Conservation (phyloP, 352 stramenopile genomes). For the Phytophthora ramorum region DNA sequence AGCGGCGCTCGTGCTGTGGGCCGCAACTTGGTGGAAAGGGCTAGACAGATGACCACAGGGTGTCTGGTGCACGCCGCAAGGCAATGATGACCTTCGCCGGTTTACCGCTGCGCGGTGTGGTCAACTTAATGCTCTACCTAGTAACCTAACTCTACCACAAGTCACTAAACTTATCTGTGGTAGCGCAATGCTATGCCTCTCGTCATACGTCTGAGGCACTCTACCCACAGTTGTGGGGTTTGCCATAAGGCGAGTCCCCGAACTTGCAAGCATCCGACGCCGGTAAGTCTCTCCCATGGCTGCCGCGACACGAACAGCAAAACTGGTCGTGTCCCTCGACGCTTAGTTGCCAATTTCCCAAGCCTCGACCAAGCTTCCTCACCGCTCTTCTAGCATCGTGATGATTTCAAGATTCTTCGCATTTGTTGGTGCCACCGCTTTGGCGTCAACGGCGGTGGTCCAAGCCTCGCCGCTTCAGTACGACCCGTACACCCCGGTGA, state of each 20-base stretch:
- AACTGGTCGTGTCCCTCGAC: neutral
- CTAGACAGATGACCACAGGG: neutral
- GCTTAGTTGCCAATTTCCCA: constrained; percentile 10
- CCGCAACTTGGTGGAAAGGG: too few species aligned
- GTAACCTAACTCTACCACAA: neutral
- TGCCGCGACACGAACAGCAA: constrained; percentile 2
- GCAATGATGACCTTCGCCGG: too few species aligned
- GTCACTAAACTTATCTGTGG: neutral
- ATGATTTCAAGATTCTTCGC: constrained; percentile 3
- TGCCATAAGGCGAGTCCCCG: neutral
- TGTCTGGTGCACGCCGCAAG: too few species aligned
- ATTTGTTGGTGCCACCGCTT: neutral
- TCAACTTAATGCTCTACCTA: neutral
- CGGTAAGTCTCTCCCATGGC: constrained; percentile 2
- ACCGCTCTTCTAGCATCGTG: constrained; percentile 6
- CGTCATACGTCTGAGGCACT: too few species aligned
- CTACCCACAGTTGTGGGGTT: neutral
- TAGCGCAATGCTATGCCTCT: too few species aligned
- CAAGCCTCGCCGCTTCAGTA: constrained; percentile 30
- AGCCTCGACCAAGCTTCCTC: neutral
- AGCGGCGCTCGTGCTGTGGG: too few species aligned
- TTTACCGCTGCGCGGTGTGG: neutral
- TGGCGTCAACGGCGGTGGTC: constrained; percentile 3
- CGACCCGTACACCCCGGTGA: constrained; percentile 36
- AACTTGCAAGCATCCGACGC: constrained; percentile 5